Base-by-base conservation (phyloP, 108 stramenopile genomes). In the Nitzschia sp. region DNA sequence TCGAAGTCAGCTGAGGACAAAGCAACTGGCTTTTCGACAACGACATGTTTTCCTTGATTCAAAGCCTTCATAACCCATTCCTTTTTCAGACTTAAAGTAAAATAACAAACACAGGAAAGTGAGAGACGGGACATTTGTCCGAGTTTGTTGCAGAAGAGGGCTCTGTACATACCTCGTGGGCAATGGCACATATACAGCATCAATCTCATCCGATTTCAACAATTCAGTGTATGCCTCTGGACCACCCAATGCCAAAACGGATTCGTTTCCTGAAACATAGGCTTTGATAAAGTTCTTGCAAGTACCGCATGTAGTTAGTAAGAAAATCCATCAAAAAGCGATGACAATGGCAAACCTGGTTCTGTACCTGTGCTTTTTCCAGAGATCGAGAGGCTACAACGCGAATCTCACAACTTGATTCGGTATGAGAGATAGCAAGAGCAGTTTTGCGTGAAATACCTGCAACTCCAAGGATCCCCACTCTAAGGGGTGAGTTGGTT, bases 1-100 rank as follows among this genome's bases (percentile, higher is more conserved):
- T 63, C 55, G 53, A 84, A 86, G 6, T 74, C 74, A 14, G 54
- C 51, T 10, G 76, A 44, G 9, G 69, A 75, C 8, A 56, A 66
- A 6, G 86, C 80, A 15, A 85, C 82, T 2, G 89, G 86, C 43
- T 90, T 83, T 50, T 87, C 78, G 15, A 83, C 48, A 17, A 90
- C 26, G 7, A 90, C 89, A 63, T 90, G 89, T 48, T 85, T 79
- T 40, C 67, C 57, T 3, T 66, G 57, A 39, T 73, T 38, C 20
- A 90, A 58, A 3, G 89, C 82, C 34, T 59, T 24, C n/a, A 80
- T 10, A 17, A 80, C 74, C 21, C 46, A 80, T 15, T 67, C 59
- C 24, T 53, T 60, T 41, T 80, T 67, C 22, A 52, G 57, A 24
- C 66, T 69, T 29, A 12, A 65, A 41, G n/a, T n/a, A 40, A 37